Evolutionary conservation across 2,329 filamentous ascomycete genomes (phyloP).

Genomic region (Trichoderma gracile): DNA sequence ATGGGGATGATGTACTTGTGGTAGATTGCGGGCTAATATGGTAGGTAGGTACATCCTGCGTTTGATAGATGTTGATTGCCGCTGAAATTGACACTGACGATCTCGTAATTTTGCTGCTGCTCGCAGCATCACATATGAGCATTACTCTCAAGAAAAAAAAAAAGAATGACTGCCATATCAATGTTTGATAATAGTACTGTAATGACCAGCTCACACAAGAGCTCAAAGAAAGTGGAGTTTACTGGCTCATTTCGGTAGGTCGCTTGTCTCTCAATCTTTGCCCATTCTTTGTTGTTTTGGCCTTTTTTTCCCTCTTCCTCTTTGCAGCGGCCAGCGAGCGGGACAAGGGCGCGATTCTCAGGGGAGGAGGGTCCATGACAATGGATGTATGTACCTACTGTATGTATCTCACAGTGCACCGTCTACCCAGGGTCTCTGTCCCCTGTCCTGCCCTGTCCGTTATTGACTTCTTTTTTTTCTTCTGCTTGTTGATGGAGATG

Average conservation of each 20-base stretch:
- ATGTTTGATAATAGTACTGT: too few relatives aligned
- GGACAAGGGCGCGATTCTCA: conserved; percentile 20
- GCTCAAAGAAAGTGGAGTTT: background rate
- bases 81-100: background rate
- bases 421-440: background rate
- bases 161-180: too few relatives aligned
- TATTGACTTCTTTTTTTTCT: background rate
- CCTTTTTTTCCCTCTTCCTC: background rate
- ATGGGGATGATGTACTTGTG: background rate
- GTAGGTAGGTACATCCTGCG: too few relatives aligned
- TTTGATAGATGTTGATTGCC: background rate
- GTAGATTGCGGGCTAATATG: too few relatives aligned
- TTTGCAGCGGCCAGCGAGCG: too few relatives aligned
- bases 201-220: too few relatives aligned
- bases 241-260: conserved; percentile 15
- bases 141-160: too few relatives aligned
- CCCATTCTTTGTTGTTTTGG: background rate
- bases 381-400: background rate
- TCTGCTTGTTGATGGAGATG: background rate
- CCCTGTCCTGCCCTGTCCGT: background rate
- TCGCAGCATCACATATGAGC: too few relatives aligned
- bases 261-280: background rate
- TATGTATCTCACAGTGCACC: conserved; percentile 24
- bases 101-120: background rate
- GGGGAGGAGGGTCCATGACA: background rate